A percentile compares a stretch with the other conserved stretches of the same genome.
Evolutionary conservation across 805 yeast species (phyloP).

Genomic region (Candida hispaniensis): DNA sequence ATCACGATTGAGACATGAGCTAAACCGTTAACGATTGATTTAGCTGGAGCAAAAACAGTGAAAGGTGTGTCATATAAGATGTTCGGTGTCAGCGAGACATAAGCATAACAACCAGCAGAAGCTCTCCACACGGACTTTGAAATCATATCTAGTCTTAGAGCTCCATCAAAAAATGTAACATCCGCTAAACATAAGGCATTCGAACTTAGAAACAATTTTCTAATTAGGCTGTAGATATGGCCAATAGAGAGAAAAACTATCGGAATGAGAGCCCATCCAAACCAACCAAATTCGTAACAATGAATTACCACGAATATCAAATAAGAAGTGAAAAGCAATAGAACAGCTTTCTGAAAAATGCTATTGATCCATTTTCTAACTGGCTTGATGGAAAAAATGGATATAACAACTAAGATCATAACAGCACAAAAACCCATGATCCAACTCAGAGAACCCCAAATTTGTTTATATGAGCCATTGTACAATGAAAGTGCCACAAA

Average conservation of each 20-base stretch:
- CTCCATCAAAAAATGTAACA: no score
- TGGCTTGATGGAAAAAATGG: conserved; percentile 3
- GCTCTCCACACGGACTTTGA: no score
- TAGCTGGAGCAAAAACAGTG: no score
- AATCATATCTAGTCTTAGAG: no score
- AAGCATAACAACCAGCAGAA: no score
- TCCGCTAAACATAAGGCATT: no score
- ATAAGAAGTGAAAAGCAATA: conserved; percentile 30
- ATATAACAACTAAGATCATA: conserved; percentile 1
- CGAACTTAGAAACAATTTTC: no score
- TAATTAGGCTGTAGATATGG: no score
- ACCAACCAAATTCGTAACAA: conserved; percentile 41
- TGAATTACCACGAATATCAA: conserved; percentile 49
- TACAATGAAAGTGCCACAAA: conserved; percentile 7
- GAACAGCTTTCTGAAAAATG: conserved; percentile 9
- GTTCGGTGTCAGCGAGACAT: no score
- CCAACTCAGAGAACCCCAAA: conserved; percentile 13
- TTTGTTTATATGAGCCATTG: conserved; percentile 8
- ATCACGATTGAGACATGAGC: no score
- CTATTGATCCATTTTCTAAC: conserved; percentile 2
- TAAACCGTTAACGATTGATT: no score
- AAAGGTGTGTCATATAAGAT: no score
- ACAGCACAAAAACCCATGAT: conserved; percentile 12
- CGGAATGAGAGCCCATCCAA: conserved; percentile 37
- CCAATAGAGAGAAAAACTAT: conserved; percentile 15